Conservation (phyloP, 441 rosid genomes). For the Pelargonium citronellum region DNA sequence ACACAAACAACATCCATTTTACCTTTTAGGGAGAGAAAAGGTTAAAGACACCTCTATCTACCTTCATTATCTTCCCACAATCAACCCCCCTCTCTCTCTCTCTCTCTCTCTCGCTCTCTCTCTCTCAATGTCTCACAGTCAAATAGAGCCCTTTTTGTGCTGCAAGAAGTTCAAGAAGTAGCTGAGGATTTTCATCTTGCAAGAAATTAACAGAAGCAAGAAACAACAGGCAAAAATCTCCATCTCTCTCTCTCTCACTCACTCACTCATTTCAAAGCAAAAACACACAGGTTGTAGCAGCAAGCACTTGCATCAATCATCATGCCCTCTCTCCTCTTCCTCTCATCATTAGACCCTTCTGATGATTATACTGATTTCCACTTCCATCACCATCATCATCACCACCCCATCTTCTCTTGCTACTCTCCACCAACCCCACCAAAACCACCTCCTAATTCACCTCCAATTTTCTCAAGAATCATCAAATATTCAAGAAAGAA, state of each 20-base stretch:
- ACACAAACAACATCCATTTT: neutral
- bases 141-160: neutral
- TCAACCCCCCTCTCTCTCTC: neutral
- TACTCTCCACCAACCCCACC: slow-evolving; percentile 28
- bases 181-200: too few relatives aligned
- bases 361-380: neutral
- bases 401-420: slow-evolving; percentile 23
- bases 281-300: neutral
- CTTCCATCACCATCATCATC: slow-evolving; percentile 23
- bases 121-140: slow-evolving; percentile 1
- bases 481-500: slow-evolving; percentile 10
- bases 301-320: slow-evolving; percentile 33
- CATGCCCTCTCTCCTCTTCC: slow-evolving; percentile 45
- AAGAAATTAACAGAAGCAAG: neutral
- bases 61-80: neutral
- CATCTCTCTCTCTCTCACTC: neutral
- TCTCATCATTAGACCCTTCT: slow-evolving; percentile 31
- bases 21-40: slow-evolving; percentile 2
- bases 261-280: slow-evolving; percentile 16
- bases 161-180: too few relatives aligned
- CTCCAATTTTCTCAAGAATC: slow-evolving; percentile 13
- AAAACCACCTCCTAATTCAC: slow-evolving; percentile 14
- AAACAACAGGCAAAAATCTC: neutral
- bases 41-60: neutral
- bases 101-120: slow-evolving; percentile 9